Evolutionary conservation across 768 basidiomycete species (phyloP), one percentile per base, ranked within the genome.

Genomic region (Leccinum uliginosum): DNA sequence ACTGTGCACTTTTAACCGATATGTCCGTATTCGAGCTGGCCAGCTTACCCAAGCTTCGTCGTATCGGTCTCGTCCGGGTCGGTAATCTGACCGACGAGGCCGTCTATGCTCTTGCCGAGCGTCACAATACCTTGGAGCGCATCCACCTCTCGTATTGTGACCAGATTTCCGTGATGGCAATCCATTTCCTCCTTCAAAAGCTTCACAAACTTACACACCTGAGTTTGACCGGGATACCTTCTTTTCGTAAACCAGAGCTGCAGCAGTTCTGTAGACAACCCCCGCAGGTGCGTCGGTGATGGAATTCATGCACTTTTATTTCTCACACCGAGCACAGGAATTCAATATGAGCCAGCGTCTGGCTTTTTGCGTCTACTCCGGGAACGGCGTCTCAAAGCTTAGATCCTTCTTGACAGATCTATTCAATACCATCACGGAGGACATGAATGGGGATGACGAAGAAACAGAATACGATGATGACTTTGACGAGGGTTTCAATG

Each of bases 121-220:
- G 93, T 15, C 85, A 91, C 65, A 83, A 84, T 27, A 88, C 92
- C 9, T 80, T 98, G 23, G 97, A 99, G 70, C 87, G 97, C 40
- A 93, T 99, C 21, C 97, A 99, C 73, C 78, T 99, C 50, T 97
- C 93, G 3, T 98, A 98, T 69, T 99, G 97, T 71, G 93, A 97
- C 70, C 91, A 95, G 66, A 89, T 99, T 55, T 85, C 90, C 6
- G 91, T 98, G 63, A 82, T 87, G 76, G 94, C 94, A 17, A 83
- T 98, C 50, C 89, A 95, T 66, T 92, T 88, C 71, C 80, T 99
- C 46, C 81, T 99, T 44, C 86, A 89, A 67, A 87, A 88, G 66
- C 80, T 98, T n/a, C 85, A 85, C 67, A 90, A 91, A 63, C 77
- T 99, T 29, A 97, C 93, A 1, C 97, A 99, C 75, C 80, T 99